Conservation (phyloP, 192 early-diverging fungal genomes). For the Podila clonocystis region DNA sequence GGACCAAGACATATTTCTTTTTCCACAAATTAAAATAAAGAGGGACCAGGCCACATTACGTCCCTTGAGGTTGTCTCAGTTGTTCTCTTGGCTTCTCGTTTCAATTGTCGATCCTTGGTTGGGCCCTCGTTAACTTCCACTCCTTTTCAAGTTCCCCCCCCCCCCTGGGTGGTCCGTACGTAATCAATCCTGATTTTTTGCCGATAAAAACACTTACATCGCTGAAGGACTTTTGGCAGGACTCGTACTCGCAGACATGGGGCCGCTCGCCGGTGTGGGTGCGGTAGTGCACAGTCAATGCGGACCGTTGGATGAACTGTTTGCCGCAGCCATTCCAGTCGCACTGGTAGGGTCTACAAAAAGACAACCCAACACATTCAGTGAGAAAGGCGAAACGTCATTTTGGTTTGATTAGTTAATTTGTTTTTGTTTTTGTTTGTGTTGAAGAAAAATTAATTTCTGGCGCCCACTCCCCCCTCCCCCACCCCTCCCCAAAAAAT, state of each 20-base stretch:
- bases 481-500: not conserved
- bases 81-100: no score
- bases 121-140: no score
- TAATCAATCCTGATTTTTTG: no score
- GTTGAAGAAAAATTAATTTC: not conserved
- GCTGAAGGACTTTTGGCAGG: conserved; percentile 81
- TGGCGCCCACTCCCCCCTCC: no score
- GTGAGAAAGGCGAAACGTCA: not conserved
- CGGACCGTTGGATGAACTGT: conserved; percentile 84
- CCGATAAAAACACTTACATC: conserved; percentile 55
- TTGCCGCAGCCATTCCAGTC: conserved; percentile 73
- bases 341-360: conserved; percentile 68
- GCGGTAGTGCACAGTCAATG: conserved; percentile 79
- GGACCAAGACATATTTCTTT: no score
- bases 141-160: no score
- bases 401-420: no score
- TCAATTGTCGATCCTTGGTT: no score
- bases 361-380: not conserved
- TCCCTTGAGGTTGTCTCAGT: no score
- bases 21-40: no score
- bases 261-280: conserved; percentile 80
- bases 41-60: no score
- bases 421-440: not conserved
- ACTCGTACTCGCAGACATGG: conserved; percentile 69
- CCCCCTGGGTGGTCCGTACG: no score